Evolutionary conservation across 2,329 filamentous ascomycete genomes (phyloP), one percentile per base, ranked within the genome.

Genomic region (Verticillium nonalfalfae): DNA sequence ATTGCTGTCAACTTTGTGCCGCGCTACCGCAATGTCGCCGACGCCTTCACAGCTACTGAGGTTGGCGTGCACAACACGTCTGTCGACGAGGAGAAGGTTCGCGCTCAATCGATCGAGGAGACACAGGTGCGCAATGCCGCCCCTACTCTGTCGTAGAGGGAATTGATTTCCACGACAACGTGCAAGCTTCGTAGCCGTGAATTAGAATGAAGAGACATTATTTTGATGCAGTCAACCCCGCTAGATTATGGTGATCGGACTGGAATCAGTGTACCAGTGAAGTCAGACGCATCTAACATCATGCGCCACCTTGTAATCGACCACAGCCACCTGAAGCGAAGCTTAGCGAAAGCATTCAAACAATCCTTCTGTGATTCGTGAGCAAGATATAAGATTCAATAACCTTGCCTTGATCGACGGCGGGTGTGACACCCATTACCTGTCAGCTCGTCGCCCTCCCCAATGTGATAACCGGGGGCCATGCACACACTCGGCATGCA

Each of bases 1-100:
- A 50, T 85, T 21, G 80, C 80, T 7, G 85, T 87, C 63, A 92
- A 92, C 73, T 90, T 90, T 66, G 76, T 86, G 4, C 85, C 87
- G 0, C 74, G 78, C 2, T 91, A 92, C 70, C 78, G 81, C 38
- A 75, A 82, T 60, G 83, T 86, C 0, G 84, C 87, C 2, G 89
- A 92, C 69, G 79, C 80, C 1, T 82, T 82, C 65, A 76, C 76
- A 9, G 74, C 76, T 26, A 71, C 80, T 0, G 74, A 81, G 1
- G 67, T 83, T 31, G 81, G 80, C 15, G 60, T 79, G 33, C 63
- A 66, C 5, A 66, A 69, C 59, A 45, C 69, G 62, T 50, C 63
- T 0, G 26, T 69, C 0, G 72, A 75, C n/a, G 56, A 57, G n/a
- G 62, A 64, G 33, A 59, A 59, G 31, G 63, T 40, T 21, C 26